Evolutionary conservation across 2,329 filamentous ascomycete species (phyloP), one percentile per base, ranked within the genome.

Genomic region (Curvularia sp.): DNA sequence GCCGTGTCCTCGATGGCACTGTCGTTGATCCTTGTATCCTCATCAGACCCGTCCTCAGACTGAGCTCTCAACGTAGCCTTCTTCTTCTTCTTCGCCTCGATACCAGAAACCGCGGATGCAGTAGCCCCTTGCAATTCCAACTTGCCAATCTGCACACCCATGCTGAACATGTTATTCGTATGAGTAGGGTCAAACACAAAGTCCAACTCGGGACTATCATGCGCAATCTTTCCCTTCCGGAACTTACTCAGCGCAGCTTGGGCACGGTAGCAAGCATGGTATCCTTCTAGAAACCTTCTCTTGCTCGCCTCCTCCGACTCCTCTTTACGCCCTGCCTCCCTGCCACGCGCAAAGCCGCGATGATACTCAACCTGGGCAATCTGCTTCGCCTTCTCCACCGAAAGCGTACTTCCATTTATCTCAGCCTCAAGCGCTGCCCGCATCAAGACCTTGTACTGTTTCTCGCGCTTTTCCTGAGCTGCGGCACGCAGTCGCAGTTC

Each of bases 181-280:
- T 70, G 67, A 0, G 45, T 50, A 2, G 51, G 49, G 10, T 74
- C 65, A 19, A 61, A 63, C 1, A 74, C 10, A 21, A 70, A 69
- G 1, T 58, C 58, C 3, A 72, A 7, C 25, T 70, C 66, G 0
- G 63, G 57, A 34, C 58, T 66, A 3, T 69, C 63, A 1, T 23
- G n/a, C 1, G 64, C 34, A 13, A 18, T 52, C 0, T 18, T 34
- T 1, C 71, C 72, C 12, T 57, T 55, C 2, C 56, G 64, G 7
- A 70, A 4, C 1, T 64, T 57, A 23, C 47, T 50, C 15, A 72
- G 18, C 0, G 55, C 34, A 0, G 49, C 30, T 25, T 64, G 59
- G 3, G 63, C 38, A 12, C 49, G 52, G 19, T 58, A 56, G 23
- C 64, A 69, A 1, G 58, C 58, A 2, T 49, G 41, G 12, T 72